Evolutionary conservation across 1,284 basidiomycete species (phyloP).

Genomic region (Sanguinoderma infundibulare): DNA sequence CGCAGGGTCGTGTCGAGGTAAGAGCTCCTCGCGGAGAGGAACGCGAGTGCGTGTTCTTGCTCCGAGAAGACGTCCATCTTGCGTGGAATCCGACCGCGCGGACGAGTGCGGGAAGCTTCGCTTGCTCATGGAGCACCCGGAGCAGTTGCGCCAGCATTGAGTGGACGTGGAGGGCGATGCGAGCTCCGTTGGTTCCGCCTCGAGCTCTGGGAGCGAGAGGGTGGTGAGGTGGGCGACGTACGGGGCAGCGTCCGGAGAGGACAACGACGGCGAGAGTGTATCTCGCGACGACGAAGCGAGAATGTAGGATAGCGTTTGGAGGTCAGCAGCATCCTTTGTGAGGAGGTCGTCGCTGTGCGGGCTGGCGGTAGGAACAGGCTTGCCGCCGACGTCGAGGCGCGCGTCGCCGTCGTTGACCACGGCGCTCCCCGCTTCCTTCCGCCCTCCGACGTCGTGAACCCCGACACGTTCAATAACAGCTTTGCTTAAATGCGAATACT

Average conservation of each 20-base stretch:
- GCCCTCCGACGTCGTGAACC: too few relatives aligned
- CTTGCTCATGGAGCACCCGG: slow-evolving; percentile 78
- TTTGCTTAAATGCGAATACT: not conserved
- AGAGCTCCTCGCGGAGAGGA: slow-evolving; percentile 64
- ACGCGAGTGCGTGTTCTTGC: slow-evolving; percentile 68
- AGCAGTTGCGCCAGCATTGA: slow-evolving; percentile 82
- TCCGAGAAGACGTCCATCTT: slow-evolving; percentile 73
- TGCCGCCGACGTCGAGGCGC: too few relatives aligned
- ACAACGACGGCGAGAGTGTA: slow-evolving; percentile 16
- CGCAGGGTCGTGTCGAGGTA: slow-evolving; percentile 53
- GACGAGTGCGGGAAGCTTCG: slow-evolving; percentile 89
- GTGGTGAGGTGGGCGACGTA: slow-evolving; percentile 72
- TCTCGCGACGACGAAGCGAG: slow-evolving; percentile 20
- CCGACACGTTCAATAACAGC: too few relatives aligned
- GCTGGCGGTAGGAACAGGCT: too few relatives aligned
- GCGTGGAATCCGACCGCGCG: slow-evolving; percentile 87
- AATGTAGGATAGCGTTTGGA: slow-evolving; percentile 18
- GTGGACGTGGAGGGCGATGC: slow-evolving; percentile 80
- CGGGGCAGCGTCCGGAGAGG: slow-evolving; percentile 33
- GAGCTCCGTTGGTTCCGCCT: slow-evolving; percentile 73
- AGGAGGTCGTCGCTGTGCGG: too few relatives aligned
- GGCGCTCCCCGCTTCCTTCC: not conserved
- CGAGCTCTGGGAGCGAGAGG: slow-evolving; percentile 66
- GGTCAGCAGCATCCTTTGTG: slow-evolving; percentile 7
- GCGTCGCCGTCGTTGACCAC: not conserved